A percentile compares a stretch with the other conserved stretches of the same genome.
These are phyloP conservation scores for Globisporangium paddicum DNA, from an alignment of 352 stramenopile genomes.

Conservation along the genomic window DNA sequence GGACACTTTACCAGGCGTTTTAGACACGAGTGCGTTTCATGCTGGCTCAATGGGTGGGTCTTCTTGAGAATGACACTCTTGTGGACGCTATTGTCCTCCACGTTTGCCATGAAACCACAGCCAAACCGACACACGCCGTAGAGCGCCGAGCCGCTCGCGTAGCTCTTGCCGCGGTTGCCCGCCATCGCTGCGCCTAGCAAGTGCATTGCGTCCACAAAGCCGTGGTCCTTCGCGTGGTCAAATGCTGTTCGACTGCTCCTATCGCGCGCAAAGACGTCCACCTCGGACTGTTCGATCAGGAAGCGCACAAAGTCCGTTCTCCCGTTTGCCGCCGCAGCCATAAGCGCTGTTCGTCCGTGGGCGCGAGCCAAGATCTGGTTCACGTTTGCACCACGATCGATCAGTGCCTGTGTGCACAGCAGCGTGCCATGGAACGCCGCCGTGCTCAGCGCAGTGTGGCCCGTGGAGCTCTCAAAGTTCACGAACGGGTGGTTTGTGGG, in stretches of 20 bases:
- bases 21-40: constrained; percentile 38
- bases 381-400: constrained; percentile 46
- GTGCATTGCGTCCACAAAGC: constrained; percentile 25
- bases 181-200: constrained; percentile 43
- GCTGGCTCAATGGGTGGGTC: constrained; percentile 32
- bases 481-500: constrained; percentile 43
- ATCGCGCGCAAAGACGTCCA: constrained; percentile 37
- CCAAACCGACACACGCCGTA: constrained; percentile 63
- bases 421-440: constrained; percentile 40
- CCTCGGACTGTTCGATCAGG: constrained; percentile 30
- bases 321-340: constrained; percentile 47
- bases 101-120: constrained; percentile 46
- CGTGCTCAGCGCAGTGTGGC: constrained; percentile 37
- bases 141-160: constrained; percentile 30
- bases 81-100: constrained; percentile 23
- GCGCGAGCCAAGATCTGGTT: constrained; percentile 32
- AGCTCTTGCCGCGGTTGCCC: constrained; percentile 31
- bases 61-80: constrained; percentile 21
- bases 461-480: constrained; percentile 54
- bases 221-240: constrained; percentile 25
- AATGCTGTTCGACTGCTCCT: constrained; percentile 32
- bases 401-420: constrained; percentile 44
- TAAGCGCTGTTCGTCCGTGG: constrained; percentile 46
- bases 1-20: constrained; percentile 55
- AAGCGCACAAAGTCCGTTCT: constrained; percentile 50